Base-by-base conservation (phyloP, 805 yeast species). In the Ogataea zsoltii region DNA sequence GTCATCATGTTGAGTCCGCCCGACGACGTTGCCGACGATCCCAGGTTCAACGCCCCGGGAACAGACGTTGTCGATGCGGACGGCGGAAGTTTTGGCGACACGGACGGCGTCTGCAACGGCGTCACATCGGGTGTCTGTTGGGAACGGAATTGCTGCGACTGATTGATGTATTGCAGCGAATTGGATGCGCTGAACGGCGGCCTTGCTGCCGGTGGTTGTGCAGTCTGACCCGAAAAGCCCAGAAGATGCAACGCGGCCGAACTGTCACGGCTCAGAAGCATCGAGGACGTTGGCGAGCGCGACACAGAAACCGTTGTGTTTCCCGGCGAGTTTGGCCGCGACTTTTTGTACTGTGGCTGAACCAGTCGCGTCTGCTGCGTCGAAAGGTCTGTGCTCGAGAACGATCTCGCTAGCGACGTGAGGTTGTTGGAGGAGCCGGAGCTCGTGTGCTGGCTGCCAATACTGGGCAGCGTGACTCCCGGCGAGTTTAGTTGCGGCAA, bases 241-340 rank as follows among this genome's bases (percentile, higher is more conserved):
- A 62, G 41, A 14, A 63, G 51, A 41, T 63, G 65, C 18, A 63
- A 45, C 2, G 63, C 65, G 4, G 62, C 60, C 7, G 64, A 60
- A 23, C 63, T 58, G 44, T 61, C 66, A 21, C 59, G 48, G 47
- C 44, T 46, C 18, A 42, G 38, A 46, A 47, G 41, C 45, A 45
- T 32, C 13, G 61, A 33, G 15, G 62, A 48, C 11, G 57, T 53
- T 17, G 67, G 63, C 7, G 66, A 60, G 41, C 54, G 42, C 4
- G 56, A 19, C 12, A 57, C 34, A 3, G 56, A 25, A 2, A 39
- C 52, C 2, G 61, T 50, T 15, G 55, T 55, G 16, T 49, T 41
- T 12, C 58, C 55, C 4, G 81, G 81, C 10, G 78, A 72, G 59
- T 74, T 75, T 18, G 82, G 80, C 51, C 81, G 61, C 29, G 79